phyloP scores from a whole-genome alignment of 495 filamentous ascomycete genomes.

The Aspergillus sparsus region DNA sequence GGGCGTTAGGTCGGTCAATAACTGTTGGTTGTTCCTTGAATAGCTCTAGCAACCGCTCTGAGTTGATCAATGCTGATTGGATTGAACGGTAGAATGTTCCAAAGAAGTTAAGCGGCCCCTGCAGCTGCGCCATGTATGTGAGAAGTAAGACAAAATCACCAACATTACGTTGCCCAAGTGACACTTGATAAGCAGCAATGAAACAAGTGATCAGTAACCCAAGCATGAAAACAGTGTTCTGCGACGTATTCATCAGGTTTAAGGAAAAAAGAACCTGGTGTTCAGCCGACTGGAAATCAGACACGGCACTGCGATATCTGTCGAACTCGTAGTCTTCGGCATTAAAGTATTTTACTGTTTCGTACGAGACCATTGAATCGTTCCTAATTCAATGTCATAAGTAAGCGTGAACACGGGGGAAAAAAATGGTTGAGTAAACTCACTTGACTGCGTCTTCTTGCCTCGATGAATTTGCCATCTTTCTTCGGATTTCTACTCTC shows the following conservation, averaged over 20 bases:
- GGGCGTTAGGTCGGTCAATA: constrained; percentile 61
- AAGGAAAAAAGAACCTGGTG: constrained; percentile 85
- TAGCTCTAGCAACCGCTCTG: constrained; percentile 89
- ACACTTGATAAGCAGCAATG: constrained; percentile 86
- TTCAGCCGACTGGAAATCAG: constrained; percentile 81
- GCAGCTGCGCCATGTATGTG: constrained; percentile 89
- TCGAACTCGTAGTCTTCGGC: constrained; percentile 91
- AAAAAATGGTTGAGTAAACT: constrained; percentile 14
- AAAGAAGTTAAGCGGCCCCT: constrained; percentile 94
- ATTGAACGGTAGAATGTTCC: constrained; percentile 97
- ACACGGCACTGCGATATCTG: constrained; percentile 77
- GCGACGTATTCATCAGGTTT: constrained; percentile 89
- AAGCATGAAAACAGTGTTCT: constrained; percentile 90
- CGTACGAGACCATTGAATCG: constrained; percentile 95
- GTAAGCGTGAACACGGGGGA: constrained; percentile 45
- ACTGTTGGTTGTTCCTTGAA: constrained; percentile 96
- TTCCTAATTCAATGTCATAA: constrained; percentile 53
- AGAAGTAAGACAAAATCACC: constrained; percentile 80
- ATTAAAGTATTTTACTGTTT: constrained; percentile 99
- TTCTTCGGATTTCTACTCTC: constrained; percentile 82
- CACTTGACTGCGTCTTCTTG: constrained; percentile 93
- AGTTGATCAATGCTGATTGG: constrained; percentile 95
- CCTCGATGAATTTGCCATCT: constrained; percentile 91
- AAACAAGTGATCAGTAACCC: constrained; percentile 83
- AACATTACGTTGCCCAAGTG: constrained; percentile 65